Percentiles rank a stretch among this genome's conserved stretches.
Evolutionary conservation across 164 flowering plant genomes (phyloP).

Genomic region (Nelumbo lutea): DNA sequence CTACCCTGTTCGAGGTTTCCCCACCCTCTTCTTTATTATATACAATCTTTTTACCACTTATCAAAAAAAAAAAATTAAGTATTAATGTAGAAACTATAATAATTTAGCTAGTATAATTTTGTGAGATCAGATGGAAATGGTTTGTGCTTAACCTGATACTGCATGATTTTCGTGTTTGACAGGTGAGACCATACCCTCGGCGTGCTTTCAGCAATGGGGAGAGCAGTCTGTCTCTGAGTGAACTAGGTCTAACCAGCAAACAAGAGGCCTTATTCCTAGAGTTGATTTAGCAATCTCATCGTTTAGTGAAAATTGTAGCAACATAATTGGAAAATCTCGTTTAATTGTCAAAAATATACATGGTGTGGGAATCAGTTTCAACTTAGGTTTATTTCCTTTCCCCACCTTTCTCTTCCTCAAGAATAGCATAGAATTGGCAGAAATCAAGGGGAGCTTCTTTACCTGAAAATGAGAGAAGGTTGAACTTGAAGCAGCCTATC

Average conservation of each 20-base stretch:
- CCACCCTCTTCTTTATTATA: no score
- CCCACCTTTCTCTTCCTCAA: no score
- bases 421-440: neutral
- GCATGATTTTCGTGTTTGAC: slow-evolving; percentile 15
- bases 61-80: no score
- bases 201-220: slow-evolving; percentile 75
- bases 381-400: neutral
- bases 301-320: neutral
- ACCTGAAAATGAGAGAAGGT: neutral
- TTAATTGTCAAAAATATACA: neutral
- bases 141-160: neutral
- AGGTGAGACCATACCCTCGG: slow-evolving; percentile 96
- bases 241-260: slow-evolving; percentile 82
- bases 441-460: neutral
- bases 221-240: slow-evolving; percentile 46
- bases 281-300: slow-evolving; percentile 37
- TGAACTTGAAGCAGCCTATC: neutral
- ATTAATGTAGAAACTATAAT: no score
- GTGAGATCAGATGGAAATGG: no score
- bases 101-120: no score
- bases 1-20: no score
- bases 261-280: slow-evolving; percentile 94
- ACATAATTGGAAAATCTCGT: neutral
- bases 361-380: neutral
- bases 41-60: no score